These are phyloP conservation scores for Picochlorum sp. DNA, from an alignment of 139 green algal species.

Conservation along the genomic window DNA sequence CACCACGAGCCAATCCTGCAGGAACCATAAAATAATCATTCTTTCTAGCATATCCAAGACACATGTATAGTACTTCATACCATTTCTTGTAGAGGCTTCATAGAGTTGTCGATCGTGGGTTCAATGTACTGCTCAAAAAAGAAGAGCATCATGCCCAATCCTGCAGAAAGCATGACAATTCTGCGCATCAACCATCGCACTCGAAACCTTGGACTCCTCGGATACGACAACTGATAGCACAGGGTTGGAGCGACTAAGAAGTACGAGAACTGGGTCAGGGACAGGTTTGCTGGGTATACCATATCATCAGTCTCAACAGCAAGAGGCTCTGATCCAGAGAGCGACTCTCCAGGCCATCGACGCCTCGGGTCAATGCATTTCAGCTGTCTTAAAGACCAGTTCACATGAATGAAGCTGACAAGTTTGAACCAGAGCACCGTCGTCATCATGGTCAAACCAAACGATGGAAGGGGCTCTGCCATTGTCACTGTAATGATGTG, in stretches of 20 bases:
- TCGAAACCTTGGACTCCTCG: slow-evolving; percentile 22
- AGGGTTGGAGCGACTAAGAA: slow-evolving; percentile 74
- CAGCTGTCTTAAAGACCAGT: slow-evolving; percentile 45
- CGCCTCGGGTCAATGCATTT: slow-evolving; percentile 26
- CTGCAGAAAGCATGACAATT: neutral
- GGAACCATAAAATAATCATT: neutral
- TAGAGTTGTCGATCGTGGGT: slow-evolving; percentile 65
- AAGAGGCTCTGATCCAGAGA: slow-evolving; percentile 12
- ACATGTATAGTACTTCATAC: neutral
- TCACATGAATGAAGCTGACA: slow-evolving; percentile 67
- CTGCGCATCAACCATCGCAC: slow-evolving; percentile 25
- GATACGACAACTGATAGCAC: slow-evolving; percentile 64
- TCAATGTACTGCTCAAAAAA: slow-evolving; percentile 75
- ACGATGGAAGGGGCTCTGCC: slow-evolving; percentile 41
- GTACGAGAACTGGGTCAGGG: slow-evolving; percentile 53
- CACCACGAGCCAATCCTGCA: slow-evolving; percentile 45
- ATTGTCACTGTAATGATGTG: slow-evolving; percentile 29
- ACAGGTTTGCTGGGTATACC: slow-evolving; percentile 66
- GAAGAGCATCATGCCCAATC: slow-evolving; percentile 50
- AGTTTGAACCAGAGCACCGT: slow-evolving; percentile 71
- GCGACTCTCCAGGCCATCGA: slow-evolving; percentile 46
- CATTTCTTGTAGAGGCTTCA: slow-evolving; percentile 53
- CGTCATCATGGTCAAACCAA: slow-evolving; percentile 44
- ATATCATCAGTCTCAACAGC: slow-evolving; percentile 12
- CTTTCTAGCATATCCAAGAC: neutral